Evolutionary conservation across 2,329 filamentous ascomycete species (phyloP), one percentile per base, ranked within the genome.

Genomic region (Hortaea werneckii): DNA sequence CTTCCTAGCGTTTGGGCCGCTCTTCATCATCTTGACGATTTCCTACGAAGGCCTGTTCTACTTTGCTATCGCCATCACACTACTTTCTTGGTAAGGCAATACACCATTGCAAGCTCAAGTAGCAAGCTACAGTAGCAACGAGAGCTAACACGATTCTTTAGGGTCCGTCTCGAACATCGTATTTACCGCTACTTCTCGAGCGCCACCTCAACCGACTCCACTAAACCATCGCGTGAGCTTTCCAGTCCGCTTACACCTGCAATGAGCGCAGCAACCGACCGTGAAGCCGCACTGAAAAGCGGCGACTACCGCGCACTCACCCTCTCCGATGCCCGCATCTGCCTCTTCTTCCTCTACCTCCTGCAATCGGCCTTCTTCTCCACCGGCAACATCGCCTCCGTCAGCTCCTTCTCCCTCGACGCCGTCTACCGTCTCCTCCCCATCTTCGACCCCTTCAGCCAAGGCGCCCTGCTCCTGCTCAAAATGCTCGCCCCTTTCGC

Each of bases 1-100:
- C 44, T 98, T 96, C 69, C 74, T 98, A 41, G 85, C 89, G 5
- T 96, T 94, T 62, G 85, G 90, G 0, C 92, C 92, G 0, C 84
- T 85, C 1, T 98, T 96, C 66, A 84, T 98, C 61, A 90, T 98
- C 58, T 78, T 98, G 42, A 94, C 89, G 6, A 95, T 96, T 56
- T 95, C 90, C 0, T 98, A 94, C 68, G 92, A 98, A 66, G 90
- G 90, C 0, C 75, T 98, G 2, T 98, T 98, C 65, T 98, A 96
- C 66, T 79, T 95, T 49, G 80, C 83, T 8, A 98, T 95, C 66
- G 88, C 82, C 59, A 71, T 84, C 44, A 85, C 83, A 20, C 70
- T 98, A 5, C 74, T 95, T 43, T 81, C 82, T 45, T 98, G 92
- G 92, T 35, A 35, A 35, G 32, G 3, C 20, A 4, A 20, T 20